Base-by-base conservation (phyloP, 805 yeast species). In the Nakazawaea holstii region DNA sequence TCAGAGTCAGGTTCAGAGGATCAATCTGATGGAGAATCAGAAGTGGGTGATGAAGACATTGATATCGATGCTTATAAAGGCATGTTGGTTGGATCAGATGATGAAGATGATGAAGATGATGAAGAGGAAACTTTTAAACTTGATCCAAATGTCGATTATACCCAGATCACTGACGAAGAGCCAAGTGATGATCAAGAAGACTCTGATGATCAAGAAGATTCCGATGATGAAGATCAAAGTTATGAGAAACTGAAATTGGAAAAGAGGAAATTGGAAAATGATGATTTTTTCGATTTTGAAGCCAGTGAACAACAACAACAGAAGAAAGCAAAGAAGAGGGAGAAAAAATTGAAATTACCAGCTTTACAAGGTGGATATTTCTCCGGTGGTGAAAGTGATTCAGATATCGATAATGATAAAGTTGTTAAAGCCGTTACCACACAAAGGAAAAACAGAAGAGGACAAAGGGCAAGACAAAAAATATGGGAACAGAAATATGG, bases 401-500 rank as follows among this genome's bases (percentile, higher is more conserved):
- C 70, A 31, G 74, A 72, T 13, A 59, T 60, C 2, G 69, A 69
- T 46, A 65, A 72, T 57, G 82, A 77, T 56, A 61, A 69, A 41
- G 69, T 74, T 8, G 80, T 80, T 6, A 76, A 80, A 48, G 72
- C 69, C 41, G 67, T 73, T 3, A 80, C 82, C 1, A 59, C 76
- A 28, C 67, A 65, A 52, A 77, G 92, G 53, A 89, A 90, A 57
- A 94, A 94, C 64, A 76, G 99, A 68, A 80, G 97, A 64, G 99
- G 99, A 26, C 99, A 94, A 69, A 76, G 98, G 51, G 99, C 97
- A 1, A 82, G 99, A 68, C 94, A 92, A 64, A 85, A 87, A 72
- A 89, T 94, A 45, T 94, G 98, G 98, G 99, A 90, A 61, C 70
- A 77, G 67, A 92, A 94, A 64, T 94, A 73, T 61, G 98, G 98